These are phyloP conservation scores for Aspergillus pseudonomiae DNA, from an alignment of 2,329 filamentous ascomycete species.

Conservation along the genomic window DNA sequence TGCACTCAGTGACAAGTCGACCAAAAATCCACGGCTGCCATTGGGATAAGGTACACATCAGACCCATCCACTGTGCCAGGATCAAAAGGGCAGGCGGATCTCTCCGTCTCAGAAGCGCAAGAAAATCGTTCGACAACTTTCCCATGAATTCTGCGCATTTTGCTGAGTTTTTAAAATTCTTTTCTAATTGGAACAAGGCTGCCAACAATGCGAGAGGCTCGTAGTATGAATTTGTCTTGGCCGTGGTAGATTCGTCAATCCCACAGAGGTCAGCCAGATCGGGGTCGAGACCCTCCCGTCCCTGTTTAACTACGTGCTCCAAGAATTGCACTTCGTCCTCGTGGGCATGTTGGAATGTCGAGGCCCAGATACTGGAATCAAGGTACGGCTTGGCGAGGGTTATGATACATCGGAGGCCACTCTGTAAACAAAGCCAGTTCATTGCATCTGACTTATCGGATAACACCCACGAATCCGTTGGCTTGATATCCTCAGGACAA, in stretches of 20 bases:
- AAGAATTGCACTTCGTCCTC: conserved; percentile 22
- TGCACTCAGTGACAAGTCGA: conserved; percentile 31
- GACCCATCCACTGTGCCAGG: conserved; percentile 35
- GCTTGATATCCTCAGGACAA: conserved; percentile 25
- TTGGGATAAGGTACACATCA: conserved; percentile 33
- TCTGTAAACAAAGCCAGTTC: conserved; percentile 38
- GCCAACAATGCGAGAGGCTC: conserved; percentile 25
- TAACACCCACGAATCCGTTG: conserved; percentile 35
- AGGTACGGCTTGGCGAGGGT: conserved; percentile 18
- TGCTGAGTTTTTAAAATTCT: conserved; percentile 21
- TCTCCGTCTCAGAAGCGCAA: conserved; percentile 26
- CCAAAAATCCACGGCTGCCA: conserved; percentile 36
- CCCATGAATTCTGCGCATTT: conserved; percentile 32
- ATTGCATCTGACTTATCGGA: conserved; percentile 23
- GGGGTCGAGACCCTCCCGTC: conserved; percentile 28
- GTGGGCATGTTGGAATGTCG: conserved; percentile 22
- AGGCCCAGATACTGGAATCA: conserved; percentile 29
- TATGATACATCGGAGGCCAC: conserved; percentile 30
- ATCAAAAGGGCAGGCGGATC: conserved; percentile 33
- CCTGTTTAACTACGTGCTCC: conserved; percentile 15
- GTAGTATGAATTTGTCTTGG: conserved; percentile 29
- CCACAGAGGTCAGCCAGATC: conserved; percentile 33
- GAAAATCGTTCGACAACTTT: conserved; percentile 27
- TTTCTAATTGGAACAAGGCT: conserved; percentile 23
- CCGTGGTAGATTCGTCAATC: conserved; percentile 27